Conservation (phyloP, 768 basidiomycete species). For the Pisolithus tinctorius region DNA sequence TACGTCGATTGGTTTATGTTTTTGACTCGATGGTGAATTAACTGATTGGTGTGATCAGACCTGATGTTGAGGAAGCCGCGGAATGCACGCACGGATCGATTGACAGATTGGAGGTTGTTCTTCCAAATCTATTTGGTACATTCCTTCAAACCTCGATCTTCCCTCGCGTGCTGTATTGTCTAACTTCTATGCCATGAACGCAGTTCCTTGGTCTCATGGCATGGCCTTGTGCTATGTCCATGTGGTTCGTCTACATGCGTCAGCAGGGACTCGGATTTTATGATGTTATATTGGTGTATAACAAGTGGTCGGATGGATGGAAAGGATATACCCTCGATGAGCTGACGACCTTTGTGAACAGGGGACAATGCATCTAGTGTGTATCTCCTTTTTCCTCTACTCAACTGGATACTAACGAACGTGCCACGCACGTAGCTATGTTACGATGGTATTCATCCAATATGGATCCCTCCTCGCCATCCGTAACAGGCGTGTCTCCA, state of each 20-base stretch:
- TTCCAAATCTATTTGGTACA: constrained; percentile 40
- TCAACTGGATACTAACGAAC: neutral
- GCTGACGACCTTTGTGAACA: constrained; percentile 30
- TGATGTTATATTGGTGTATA: constrained; percentile 35
- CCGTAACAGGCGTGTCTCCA: constrained; percentile 39
- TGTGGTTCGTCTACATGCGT: constrained; percentile 35
- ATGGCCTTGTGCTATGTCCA: constrained; percentile 40
- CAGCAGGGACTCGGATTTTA: constrained; percentile 32
- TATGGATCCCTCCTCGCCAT: constrained; percentile 37
- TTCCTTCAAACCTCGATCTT: too few species aligned
- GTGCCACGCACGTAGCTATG: constrained; percentile 26
- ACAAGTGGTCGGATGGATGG: constrained; percentile 33
- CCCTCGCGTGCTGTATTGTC: neutral
- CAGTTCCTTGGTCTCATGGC: constrained; percentile 40
- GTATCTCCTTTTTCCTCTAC: constrained; percentile 5
- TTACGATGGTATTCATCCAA: constrained; percentile 43
- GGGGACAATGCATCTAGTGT: constrained; percentile 42
- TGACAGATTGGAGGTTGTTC: constrained; percentile 45
- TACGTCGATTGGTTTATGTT: constrained; percentile 7
- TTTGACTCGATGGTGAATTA: neutral
- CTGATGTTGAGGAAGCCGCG: constrained; percentile 44
- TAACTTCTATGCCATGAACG: neutral
- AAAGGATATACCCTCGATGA: constrained; percentile 24
- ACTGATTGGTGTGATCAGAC: constrained; percentile 17
- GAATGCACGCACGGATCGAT: constrained; percentile 41